Conservation (phyloP, 768 basidiomycete species). For the Dioszegia aurantiaca region DNA sequence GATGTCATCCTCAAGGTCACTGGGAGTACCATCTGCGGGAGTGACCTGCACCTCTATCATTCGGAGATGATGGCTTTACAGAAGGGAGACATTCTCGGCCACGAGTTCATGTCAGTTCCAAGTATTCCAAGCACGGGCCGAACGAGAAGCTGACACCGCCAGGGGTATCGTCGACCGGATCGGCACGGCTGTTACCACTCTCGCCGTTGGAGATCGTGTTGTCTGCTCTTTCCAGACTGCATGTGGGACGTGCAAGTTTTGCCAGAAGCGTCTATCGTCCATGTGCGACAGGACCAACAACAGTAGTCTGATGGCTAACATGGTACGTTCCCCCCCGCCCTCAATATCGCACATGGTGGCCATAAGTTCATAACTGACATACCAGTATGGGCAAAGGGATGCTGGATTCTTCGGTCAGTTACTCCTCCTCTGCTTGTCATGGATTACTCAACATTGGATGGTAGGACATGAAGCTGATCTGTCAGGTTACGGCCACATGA, state of each 20-base stretch:
- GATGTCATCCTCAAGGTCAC: conserved; percentile 75
- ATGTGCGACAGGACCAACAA: conserved; percentile 73
- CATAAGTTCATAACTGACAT: too few species aligned
- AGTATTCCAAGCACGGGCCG: not conserved
- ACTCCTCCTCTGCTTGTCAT: too few species aligned
- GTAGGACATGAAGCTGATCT: too few species aligned
- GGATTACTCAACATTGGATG: too few species aligned
- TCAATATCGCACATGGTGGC: too few species aligned
- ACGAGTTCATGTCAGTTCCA: conserved; percentile 56
- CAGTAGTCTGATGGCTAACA: conserved; percentile 56
- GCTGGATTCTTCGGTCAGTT: conserved; percentile 62
- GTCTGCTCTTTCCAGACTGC: conserved; percentile 77
- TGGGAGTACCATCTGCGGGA: conserved; percentile 71
- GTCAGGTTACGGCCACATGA: conserved; percentile 15
- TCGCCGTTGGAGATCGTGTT: conserved; percentile 66
- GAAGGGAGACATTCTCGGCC: conserved; percentile 72
- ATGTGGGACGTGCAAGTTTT: conserved; percentile 68
- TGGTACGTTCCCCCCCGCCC: conserved; percentile 16
- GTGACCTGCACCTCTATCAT: conserved; percentile 56
- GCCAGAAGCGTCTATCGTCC: conserved; percentile 68
- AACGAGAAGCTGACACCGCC: not conserved
- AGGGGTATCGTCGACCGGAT: conserved; percentile 55
- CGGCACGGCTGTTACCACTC: conserved; percentile 63
- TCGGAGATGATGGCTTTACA: conserved; percentile 68
- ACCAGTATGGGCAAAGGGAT: conserved; percentile 57